Evolutionary conservation across 345 rosid genomes (phyloP), one percentile per base, ranked within the genome.

Genomic region (Erodium maritimum): DNA sequence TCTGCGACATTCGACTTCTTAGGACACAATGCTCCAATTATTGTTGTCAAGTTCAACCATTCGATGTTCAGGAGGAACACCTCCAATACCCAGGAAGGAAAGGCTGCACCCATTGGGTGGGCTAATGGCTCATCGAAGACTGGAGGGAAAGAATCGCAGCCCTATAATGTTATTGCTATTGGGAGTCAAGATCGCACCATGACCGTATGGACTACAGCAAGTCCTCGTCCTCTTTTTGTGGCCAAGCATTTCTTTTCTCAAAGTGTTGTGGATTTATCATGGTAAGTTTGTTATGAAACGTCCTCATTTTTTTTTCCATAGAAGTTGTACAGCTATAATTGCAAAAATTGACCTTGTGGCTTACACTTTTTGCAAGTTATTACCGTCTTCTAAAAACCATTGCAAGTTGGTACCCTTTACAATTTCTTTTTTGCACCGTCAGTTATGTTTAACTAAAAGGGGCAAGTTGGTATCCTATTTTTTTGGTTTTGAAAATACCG

Each of bases 151-250:
- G 97, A 94, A 71, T 74, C 79, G 21, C 90, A 87, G 61, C 86
- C 97, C 1, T 94, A 83, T 68, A 90, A 90, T 75, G 81, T 94
- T 59, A 94, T 94, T 74, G 99, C 99, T 48, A 90, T 94, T 68
- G 97, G 99, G 59, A 90, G 99, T 70, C 99, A 94, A 75, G 99
- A 94, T 69, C 99, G 97, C 48, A 94, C 97, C 14, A 86, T 94
- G 76, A 94, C 99, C 50, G 99, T 94, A 0, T 94, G 99, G 99
- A 94, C 99, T 2, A 94, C 99, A 61, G 99, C 87, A 54, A 85
- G 90, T 68, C 84, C 95, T 19, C 96, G 97, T 55, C 99, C 99
- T 48, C 88, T 94, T 58, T 90, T 94, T 68, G 99, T 94, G 59
- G 99, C 97, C 2, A 94, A 90, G 75, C 99, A 94, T 71, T 94